These are phyloP conservation scores for Mollisiaceae sp. DNA, from an alignment of 2,329 filamentous ascomycete genomes.

Conservation along the genomic window DNA sequence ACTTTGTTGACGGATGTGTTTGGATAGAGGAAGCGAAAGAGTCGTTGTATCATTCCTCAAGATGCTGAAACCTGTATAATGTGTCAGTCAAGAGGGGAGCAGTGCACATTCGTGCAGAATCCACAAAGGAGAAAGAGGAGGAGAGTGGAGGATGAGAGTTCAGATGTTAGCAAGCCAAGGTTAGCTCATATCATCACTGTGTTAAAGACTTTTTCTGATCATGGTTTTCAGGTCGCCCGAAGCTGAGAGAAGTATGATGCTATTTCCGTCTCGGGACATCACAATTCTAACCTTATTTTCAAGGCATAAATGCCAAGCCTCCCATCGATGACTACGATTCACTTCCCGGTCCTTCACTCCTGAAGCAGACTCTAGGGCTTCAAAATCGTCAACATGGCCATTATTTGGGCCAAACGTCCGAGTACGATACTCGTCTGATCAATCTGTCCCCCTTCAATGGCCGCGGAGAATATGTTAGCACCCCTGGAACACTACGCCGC, in stretches of 20 bases:
- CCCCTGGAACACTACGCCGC: slow-evolving; percentile 69
- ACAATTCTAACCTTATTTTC: slow-evolving; percentile 12
- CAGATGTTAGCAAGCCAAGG: slow-evolving; percentile 34
- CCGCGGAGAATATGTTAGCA: slow-evolving; percentile 76
- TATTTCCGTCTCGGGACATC: background rate
- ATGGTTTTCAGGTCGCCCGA: slow-evolving; percentile 31
- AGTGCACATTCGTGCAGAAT: slow-evolving; percentile 78
- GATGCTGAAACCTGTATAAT: slow-evolving; percentile 72
- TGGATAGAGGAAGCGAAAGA: too few species aligned
- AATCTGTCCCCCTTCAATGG: slow-evolving; percentile 79
- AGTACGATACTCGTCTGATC: slow-evolving; percentile 81
- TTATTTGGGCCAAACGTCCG: slow-evolving; percentile 80
- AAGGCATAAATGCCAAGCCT: slow-evolving; percentile 29
- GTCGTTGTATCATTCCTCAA: slow-evolving; percentile 68
- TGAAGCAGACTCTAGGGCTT: slow-evolving; percentile 73
- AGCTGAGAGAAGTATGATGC: slow-evolving; percentile 27
- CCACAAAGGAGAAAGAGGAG: slow-evolving; percentile 80
- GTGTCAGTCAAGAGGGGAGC: slow-evolving; percentile 75
- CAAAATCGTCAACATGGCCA: slow-evolving; percentile 78
- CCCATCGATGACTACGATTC: slow-evolving; percentile 55
- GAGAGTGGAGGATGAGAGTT: slow-evolving; percentile 57
- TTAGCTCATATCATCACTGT: slow-evolving; percentile 15
- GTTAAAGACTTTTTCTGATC: slow-evolving; percentile 8
- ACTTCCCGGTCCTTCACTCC: slow-evolving; percentile 65
- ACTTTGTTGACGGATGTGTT: too few species aligned